Evolutionary conservation across 129 eudicot genomes (phyloP).

Genomic region (Centrapalus pauciflorus): DNA sequence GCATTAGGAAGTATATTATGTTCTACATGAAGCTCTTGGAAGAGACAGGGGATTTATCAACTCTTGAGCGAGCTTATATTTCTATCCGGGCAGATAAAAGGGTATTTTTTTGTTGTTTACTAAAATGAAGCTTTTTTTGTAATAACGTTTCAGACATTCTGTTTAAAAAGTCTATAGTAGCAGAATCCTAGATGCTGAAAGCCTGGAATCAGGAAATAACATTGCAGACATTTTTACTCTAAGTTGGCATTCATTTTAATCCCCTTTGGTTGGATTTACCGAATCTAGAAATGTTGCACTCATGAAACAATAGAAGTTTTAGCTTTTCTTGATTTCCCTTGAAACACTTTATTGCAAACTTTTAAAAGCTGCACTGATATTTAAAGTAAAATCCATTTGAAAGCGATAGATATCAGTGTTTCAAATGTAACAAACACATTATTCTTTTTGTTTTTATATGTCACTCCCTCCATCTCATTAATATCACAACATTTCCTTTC

Average conservation of each 20-base stretch:
- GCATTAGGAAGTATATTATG: slow-evolving; percentile 86
- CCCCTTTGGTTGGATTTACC: neutral
- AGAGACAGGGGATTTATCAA: slow-evolving; percentile 65
- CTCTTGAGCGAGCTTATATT: slow-evolving; percentile 91
- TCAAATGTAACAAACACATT: neutral
- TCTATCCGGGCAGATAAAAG: slow-evolving; percentile 89
- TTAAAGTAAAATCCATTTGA: too few species aligned
- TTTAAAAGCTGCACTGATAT: too few species aligned
- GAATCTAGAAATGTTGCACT: neutral
- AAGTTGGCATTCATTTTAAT: neutral
- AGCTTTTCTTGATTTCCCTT: neutral
- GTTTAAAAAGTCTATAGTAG: neutral
- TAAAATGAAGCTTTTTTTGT: slow-evolving; percentile 13
- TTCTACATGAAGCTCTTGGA: slow-evolving; percentile 85
- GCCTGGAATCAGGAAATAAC: slow-evolving; percentile 13
- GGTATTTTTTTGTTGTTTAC: slow-evolving; percentile 41
- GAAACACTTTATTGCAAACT: neutral
- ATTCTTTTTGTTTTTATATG: neutral
- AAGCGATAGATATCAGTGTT: too few species aligned
- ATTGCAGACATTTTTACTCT: neutral
- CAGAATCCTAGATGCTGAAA: neutral
- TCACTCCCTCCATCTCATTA: neutral
- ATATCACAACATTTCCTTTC: neutral
- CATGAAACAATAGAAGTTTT: neutral
- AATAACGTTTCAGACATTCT: neutral